These are phyloP conservation scores for Rubia peregrina DNA, from an alignment of 305 asterid species.

Conservation along the genomic window DNA sequence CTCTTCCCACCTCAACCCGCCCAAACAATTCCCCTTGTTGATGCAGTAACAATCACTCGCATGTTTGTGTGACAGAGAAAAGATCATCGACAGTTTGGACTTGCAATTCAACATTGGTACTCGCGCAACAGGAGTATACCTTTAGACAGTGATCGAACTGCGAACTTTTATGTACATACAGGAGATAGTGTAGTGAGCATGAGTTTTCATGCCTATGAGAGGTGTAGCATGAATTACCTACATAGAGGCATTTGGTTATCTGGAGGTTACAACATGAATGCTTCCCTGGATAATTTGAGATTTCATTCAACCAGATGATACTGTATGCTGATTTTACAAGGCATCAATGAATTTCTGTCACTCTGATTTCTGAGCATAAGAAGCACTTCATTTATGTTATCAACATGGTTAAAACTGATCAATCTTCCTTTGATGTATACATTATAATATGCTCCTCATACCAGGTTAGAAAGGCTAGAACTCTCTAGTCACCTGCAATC, in stretches of 20 bases:
- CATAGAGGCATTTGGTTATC: not conserved
- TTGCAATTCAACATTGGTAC: conserved; percentile 49
- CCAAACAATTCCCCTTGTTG: not conserved
- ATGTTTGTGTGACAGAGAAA: conserved; percentile 38
- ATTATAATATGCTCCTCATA: too few relatives aligned
- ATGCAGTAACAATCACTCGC: not conserved
- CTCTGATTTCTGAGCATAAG: too few relatives aligned
- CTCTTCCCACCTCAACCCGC: not conserved
- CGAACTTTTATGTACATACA: conserved; percentile 4
- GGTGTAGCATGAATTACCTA: not conserved
- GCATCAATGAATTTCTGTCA: too few relatives aligned
- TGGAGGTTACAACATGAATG: not conserved
- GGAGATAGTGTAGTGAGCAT: not conserved
- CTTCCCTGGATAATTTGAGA: not conserved
- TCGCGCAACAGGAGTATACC: conserved; percentile 29
- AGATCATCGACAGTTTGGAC: conserved; percentile 52
- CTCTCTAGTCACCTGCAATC: too few relatives aligned
- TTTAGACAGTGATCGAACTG: conserved; percentile 19
- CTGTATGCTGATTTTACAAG: too few relatives aligned
- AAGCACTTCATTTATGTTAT: too few relatives aligned
- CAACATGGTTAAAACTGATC: too few relatives aligned
- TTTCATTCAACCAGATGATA: not conserved
- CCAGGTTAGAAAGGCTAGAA: too few relatives aligned
- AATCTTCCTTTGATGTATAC: too few relatives aligned
- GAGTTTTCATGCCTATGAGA: not conserved